Evolutionary conservation across 2,329 filamentous ascomycete genomes (phyloP), one percentile per base, ranked within the genome.

Genomic region (Fusarium buxicola): DNA sequence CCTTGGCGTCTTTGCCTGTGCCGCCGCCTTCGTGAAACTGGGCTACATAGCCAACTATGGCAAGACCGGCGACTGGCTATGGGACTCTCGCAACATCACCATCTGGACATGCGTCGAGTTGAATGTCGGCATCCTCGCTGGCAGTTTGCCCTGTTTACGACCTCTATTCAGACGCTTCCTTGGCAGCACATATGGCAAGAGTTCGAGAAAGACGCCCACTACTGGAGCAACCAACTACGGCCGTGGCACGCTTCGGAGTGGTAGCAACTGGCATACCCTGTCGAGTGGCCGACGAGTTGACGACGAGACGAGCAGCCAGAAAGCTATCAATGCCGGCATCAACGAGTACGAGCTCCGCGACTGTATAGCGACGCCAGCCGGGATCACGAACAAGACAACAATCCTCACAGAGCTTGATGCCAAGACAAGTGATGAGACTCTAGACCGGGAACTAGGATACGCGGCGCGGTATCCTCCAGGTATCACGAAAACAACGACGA

Each of bases 1-100:
- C 2, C 72, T 82, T 1, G 80, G 80, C 28, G 64, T 81, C 12
- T 82, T 84, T 63, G 79, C 78, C 27, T 79, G 75, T 31, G 74
- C 73, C 8, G 76, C 78, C 1, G 75, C 77, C 8, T 75, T 81
- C 13, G 72, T 81, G 40, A 82, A 82, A 56, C 63, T 78, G 8
- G 71, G 69, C 2, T 78, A 74, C 53, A 58, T 80, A 4, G 63
- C 73, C 12, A 75, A 74, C 47, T 79, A 80, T 45, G 78, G 77
- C 10, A 75, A 73, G 15, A 62, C 67, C 0, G 75, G 75, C 8
- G 78, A 82, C 48, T 77, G 77, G 58, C 71, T 82, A 0, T 81
- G 79, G 79, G 78, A 80, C 55, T 78, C 72, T 3, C 74, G 78
- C 25, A 76, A 81, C 64, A 75, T 85, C 2, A 82, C 80, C 10